Evolutionary conservation across 108 stramenopile species (phyloP), one percentile per base, ranked within the genome.

Genomic region (Asterionellopsis glacialis): DNA sequence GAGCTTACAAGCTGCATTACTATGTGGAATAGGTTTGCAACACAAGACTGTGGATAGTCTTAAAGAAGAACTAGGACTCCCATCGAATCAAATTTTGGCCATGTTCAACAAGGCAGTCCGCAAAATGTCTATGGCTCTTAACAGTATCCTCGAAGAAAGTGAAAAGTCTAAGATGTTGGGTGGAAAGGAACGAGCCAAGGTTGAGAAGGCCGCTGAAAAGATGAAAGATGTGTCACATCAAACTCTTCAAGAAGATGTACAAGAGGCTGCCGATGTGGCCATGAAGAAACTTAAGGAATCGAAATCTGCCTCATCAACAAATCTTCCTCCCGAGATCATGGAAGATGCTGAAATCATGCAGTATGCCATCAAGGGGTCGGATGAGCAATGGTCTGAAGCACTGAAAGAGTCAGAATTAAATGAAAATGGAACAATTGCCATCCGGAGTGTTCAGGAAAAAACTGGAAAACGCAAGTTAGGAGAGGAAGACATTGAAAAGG

Each of bases 61-160:
- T 33, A 86, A 75, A 9, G 44, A 56, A 18, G 97, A 98, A 65
- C 57, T 96, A 24, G 87, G 83, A 22, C 73, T 96, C 55, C 97
- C 97, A 11, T 64, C 79, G 18, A 91, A 90, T 47, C 95, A 96
- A 67, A 81, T 95, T 7, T 55, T 98, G 38, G 97, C 97, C 49
- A 92, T 96, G 85, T 98, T 96, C 73, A 98, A 98, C 74, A 98
- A 98, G 73, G 87, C 91, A 9, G 70, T 98, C 11, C 78, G 93
- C 41, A 98, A 98, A 71, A 68, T 96, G 48, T 86, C 85, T 10
- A 66, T 93, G 57, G 76, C 88, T 10, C 69, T 97, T 39, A 76
- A 93, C 60, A 63, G 57, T 24, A 61, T 94, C 60, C 73, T 92
- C 12, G 88, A 89, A 62, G 87, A 73, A 24, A 75, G 87, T 60